These are phyloP conservation scores for Thermoascus crustaceus DNA, from an alignment of 2,329 filamentous ascomycete genomes.

Conservation along the genomic window DNA sequence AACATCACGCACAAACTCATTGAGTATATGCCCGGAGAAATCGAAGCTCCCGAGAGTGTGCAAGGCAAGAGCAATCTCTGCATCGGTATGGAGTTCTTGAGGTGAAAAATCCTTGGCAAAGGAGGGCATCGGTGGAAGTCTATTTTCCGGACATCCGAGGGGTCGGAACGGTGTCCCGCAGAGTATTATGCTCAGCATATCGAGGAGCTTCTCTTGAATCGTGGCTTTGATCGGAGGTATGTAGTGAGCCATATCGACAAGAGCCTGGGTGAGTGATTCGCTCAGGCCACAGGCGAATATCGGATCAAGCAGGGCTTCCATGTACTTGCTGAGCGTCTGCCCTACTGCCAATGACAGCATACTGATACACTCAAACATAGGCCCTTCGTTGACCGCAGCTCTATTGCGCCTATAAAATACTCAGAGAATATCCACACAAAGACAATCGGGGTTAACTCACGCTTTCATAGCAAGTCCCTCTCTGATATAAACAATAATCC, in stretches of 20 bases:
- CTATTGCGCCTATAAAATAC: constrained; percentile 44
- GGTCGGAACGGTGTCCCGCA: constrained; percentile 89
- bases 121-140: constrained; percentile 70
- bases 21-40: constrained; percentile 80
- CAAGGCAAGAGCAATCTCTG: constrained; percentile 84
- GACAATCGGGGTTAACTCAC: constrained; percentile 23
- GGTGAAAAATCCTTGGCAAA: constrained; percentile 84
- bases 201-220: constrained; percentile 87
- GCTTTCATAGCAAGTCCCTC: constrained; percentile 82
- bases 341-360: constrained; percentile 91
- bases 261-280: constrained; percentile 83
- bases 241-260: constrained; percentile 98
- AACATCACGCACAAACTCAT: constrained; percentile 97
- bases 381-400: constrained; percentile 52
- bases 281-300: constrained; percentile 96
- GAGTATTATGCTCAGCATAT: constrained; percentile 89
- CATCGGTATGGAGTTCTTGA: constrained; percentile 69
- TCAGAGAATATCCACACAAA: constrained; percentile 19
- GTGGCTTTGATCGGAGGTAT: constrained; percentile 88
- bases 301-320: constrained; percentile 88
- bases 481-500: constrained; percentile 85
- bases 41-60: constrained; percentile 98
- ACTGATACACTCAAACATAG: constrained; percentile 96
- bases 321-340: constrained; percentile 95
- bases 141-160: constrained; percentile 81